Base-by-base conservation (phyloP, 1,284 basidiomycete species). In the Leccinum glutinopallens region DNA sequence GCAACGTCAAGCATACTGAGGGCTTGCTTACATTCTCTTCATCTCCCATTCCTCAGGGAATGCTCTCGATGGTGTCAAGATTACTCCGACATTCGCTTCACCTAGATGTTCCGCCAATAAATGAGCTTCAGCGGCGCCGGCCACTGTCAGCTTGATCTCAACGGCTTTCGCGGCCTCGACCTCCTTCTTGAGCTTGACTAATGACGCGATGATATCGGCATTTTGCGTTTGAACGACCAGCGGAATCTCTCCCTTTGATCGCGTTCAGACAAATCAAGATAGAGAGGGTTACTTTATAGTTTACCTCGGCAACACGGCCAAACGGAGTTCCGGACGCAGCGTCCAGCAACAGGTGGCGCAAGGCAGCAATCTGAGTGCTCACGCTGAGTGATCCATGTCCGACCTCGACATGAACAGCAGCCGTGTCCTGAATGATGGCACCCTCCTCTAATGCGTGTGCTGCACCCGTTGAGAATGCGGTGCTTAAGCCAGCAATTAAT, bases 141-240 rank as follows among this genome's bases (percentile, higher is more conserved):
- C 80, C 62, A 92, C 83, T 3, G 86, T 89, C 70, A 92, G 68
- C 64, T 79, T 83, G 37, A 91, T 75, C 1, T 69, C 63, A 1
- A 72, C 72, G 5, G 80, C 70, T 19, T 64, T 72, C 29, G 70
- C 72, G 0, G 71, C 68, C 65, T 93, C 91, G 9, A 92, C 82
- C 68, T 94, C 88, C 64, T 82, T 81, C 82, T 94, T 94, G 62
- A 97, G 80, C n/a, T 84, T 76, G 51, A 97, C 80, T 32, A 97
- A 76, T 1, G 91, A 87, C 0, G 91, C 91, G 61, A 97, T 95
- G 49, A 90, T 80, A 75, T 96, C 92, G 3, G 91, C 92, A 66
- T 80, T 86, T 66, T 84, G 73, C 0, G 81, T 81, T 13, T 83
- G 77, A 8, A 90, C 80, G 4, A 91, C 86, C 43, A 92, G 73